Percentiles rank a stretch among this genome's conserved stretches.
phyloP scores from a whole-genome alignment of 805 yeast species.

The Myxozyma neotropica region DNA sequence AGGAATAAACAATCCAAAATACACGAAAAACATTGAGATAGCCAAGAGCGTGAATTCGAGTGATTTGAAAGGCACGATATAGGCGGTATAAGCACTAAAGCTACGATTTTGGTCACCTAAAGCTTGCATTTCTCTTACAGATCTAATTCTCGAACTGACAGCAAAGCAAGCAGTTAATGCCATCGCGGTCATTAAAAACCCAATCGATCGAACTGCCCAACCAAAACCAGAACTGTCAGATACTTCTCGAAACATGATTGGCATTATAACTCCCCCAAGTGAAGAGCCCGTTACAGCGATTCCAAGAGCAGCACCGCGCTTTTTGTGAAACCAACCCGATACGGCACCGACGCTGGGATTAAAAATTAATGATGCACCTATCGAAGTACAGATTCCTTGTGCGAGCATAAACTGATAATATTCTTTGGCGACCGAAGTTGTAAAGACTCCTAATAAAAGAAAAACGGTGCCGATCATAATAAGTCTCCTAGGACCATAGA shows the following conservation, averaged over 20 bases:
- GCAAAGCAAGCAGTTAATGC: conserved; percentile 32
- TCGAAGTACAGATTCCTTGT: conserved; percentile 55
- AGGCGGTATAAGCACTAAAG: background rate
- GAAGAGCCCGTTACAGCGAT: conserved; percentile 55
- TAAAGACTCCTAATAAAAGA: conserved; percentile 39
- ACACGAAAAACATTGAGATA: conserved; percentile 36
- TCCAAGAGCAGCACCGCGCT: conserved; percentile 51
- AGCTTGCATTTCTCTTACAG: background rate
- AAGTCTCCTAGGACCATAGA: conserved; percentile 37
- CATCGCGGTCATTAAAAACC: conserved; percentile 48
- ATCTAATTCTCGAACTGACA: conserved; percentile 36
- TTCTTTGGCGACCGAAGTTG: conserved; percentile 43
- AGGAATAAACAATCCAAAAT: conserved; percentile 41
- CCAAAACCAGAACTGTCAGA: conserved; percentile 51
- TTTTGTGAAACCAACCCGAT: conserved; percentile 50
- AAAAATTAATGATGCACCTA: conserved; percentile 50
- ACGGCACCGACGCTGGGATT: conserved; percentile 50
- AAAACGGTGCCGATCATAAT: conserved; percentile 34
- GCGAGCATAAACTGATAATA: conserved; percentile 57
- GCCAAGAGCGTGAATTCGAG: conserved; percentile 36
- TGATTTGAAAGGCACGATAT: conserved; percentile 36
- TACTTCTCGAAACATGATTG: conserved; percentile 50
- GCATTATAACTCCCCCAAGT: conserved; percentile 54
- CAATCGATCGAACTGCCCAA: conserved; percentile 57
- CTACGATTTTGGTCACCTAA: background rate